Percentiles rank a stretch among this genome's conserved stretches.
phyloP scores from a whole-genome alignment of 768 basidiomycete species.

The Panaeolus papilionaceus region DNA sequence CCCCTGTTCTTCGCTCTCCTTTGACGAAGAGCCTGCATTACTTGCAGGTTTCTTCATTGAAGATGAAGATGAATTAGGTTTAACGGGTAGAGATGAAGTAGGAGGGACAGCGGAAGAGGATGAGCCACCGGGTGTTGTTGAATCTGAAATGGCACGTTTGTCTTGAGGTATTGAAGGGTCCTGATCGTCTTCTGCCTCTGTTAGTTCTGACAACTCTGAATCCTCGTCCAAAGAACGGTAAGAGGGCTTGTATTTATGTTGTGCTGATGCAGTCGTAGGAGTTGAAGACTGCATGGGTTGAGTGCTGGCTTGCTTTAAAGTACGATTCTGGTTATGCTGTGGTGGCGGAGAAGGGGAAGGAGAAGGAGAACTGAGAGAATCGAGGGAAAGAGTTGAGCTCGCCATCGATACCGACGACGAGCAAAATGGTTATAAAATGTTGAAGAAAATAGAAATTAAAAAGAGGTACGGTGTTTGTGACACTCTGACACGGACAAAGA shows the following conservation, averaged over 20 bases:
- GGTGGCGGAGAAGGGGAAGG: constrained; percentile 58
- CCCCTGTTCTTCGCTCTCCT: constrained; percentile 19
- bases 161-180: constrained; percentile 41
- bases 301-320: constrained; percentile 20
- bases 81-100: constrained; percentile 15
- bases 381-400: constrained; percentile 68
- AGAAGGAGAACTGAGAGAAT: constrained; percentile 70
- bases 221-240: constrained; percentile 54
- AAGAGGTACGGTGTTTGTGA: constrained; percentile 16
- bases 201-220: constrained; percentile 85
- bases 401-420: constrained; percentile 51
- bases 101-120: constrained; percentile 27
- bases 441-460: neutral
- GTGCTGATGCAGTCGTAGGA: constrained; percentile 32
- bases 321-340: constrained; percentile 23
- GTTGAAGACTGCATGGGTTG: constrained; percentile 25
- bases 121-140: constrained; percentile 25
- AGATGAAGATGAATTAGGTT: constrained; percentile 20
- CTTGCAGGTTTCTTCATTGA: constrained; percentile 17
- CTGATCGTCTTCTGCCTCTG: constrained; percentile 70
- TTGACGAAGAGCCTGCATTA: constrained; percentile 2
- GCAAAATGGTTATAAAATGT: constrained; percentile 17
- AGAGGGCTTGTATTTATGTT: constrained; percentile 23
- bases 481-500: constrained; percentile 21
- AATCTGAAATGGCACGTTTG: constrained; percentile 28